Evolutionary conservation across 441 rosid species (phyloP), one percentile per base, ranked within the genome.

Genomic region (Eruca vesicaria): DNA sequence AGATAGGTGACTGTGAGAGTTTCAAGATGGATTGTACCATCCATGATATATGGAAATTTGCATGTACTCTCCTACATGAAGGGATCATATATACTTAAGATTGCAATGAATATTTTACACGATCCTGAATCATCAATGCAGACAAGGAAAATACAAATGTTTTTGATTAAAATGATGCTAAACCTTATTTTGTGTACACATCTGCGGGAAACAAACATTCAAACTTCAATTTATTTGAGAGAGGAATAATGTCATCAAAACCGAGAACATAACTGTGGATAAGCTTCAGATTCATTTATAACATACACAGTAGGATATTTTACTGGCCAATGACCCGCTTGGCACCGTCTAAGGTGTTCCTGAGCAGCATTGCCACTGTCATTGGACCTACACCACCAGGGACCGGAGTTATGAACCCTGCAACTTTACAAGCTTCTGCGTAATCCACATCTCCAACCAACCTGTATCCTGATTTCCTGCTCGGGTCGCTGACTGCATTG

Each of bases 311-410:
- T 97, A 52, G 97, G 50, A 15, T 50, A 0, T 43, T 29, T 84
- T 83, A 89, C 71, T 83, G 78, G 81, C 71, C 80, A n/a, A 91
- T 82, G 63, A 69, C 86, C 28, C 89, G 86, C 81, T 90, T 94
- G 28, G 97, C 97, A 45, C 94, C 90, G 59, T 90, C 97, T 71
- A 92, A 74, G 21, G 97, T 89, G 79, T 92, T 92, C 81, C 74
- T 85, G 63, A 94, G 90, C 61, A 94, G 90, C 97, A 94, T 92
- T 4, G 97, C 92, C 9, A 94, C 97, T 0, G 95, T 94, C 97
- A 94, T 94, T 15, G 98, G 98, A 48, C 97, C 97, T 2, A 94
- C 97, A 43, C 98, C 98, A 59, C 97, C 98, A 0, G 98, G 98
- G 63, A 92, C 98, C 4, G 98, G 97, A 19, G 97, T 92, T 66